Evolutionary conservation across 257 asterid species (phyloP), one percentile per base, ranked within the genome.

Genomic region (Lavandula angustifolia): DNA sequence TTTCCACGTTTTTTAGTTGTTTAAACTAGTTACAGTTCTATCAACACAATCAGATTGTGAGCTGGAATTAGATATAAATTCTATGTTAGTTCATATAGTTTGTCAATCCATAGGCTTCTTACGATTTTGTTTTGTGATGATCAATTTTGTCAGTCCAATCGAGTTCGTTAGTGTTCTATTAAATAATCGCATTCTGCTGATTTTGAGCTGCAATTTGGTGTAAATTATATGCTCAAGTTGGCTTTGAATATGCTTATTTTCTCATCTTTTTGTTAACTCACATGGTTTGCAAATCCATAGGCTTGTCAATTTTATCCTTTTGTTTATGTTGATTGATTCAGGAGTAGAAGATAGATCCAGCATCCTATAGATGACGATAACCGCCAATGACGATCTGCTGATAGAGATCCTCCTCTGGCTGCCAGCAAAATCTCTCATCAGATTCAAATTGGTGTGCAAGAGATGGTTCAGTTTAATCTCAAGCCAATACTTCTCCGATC

Each of bases 391-490:
- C 0, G 79, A 76, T 31, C 10, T 76, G 37, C 12, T 80, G 40
- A 76, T 64, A 2, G 65, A 70, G 53, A 66, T 80, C 53, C 69
- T 80, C 42, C 67, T 73, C 29, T 34, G 59, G 33, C 43, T 79
- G 46, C 84, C 84, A n/a, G 64, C 81, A 22, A 72, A 72, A 55
- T 50, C 76, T 38, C 54, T 79, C 1, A 73, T 79, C 73, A 75
- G 68, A 79, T 75, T 75, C 77, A 75, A 75, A 29, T 62, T 66
- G 2, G 84, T 79, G 9, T 60, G 73, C 77, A 79, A 75, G 54
- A 22, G 22, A 2, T 79, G 84, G 84, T 44, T 38, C 9, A 33
- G 46, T 50, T 32, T 75, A 31, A 79, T 79, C 62, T 75, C 84
- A 49, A 16, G 59, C 11, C 75, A 40, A 51, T 57, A 56, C 51